Percentiles rank a stretch among this genome's conserved stretches.
Evolutionary conservation across 2,329 filamentous ascomycete species (phyloP).

Genomic region (Cladorrhinum sp.): DNA sequence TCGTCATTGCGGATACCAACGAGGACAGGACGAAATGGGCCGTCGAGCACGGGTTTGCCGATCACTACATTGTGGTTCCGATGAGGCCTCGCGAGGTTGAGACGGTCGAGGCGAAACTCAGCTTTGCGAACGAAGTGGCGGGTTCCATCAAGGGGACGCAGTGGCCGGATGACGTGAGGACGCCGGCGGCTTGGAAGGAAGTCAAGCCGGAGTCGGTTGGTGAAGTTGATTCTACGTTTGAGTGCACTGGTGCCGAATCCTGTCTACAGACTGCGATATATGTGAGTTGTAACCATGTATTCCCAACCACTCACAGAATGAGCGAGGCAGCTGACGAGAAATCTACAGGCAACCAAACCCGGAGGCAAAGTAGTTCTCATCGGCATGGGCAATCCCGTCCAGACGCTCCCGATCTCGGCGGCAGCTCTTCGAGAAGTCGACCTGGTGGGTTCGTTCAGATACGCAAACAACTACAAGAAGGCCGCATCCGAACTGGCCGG

Average conservation of each 20-base stretch:
- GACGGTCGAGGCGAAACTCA: slow-evolving; percentile 52
- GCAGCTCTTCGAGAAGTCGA: slow-evolving; percentile 69
- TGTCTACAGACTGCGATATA: slow-evolving; percentile 75
- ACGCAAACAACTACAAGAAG: slow-evolving; percentile 68
- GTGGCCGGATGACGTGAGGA: slow-evolving; percentile 30
- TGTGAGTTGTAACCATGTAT: slow-evolving; percentile 38
- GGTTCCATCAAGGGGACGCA: slow-evolving; percentile 38
- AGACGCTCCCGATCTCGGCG: slow-evolving; percentile 66
- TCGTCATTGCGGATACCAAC: slow-evolving; percentile 56
- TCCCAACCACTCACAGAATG: neutral
- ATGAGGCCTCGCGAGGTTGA: slow-evolving; percentile 40
- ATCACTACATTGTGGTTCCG: slow-evolving; percentile 50
- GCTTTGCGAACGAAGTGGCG: slow-evolving; percentile 49
- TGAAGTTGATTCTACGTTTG: slow-evolving; percentile 67
- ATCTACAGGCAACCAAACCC: slow-evolving; percentile 51
- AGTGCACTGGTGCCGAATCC: slow-evolving; percentile 75
- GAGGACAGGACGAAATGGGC: slow-evolving; percentile 57
- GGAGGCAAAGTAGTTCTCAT: slow-evolving; percentile 69
- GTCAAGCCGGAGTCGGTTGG: slow-evolving; percentile 44
- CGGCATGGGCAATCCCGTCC: slow-evolving; percentile 69
- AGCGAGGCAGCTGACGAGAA: neutral
- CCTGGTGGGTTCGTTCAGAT: slow-evolving; percentile 68
- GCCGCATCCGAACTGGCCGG: slow-evolving; percentile 51
- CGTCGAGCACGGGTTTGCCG: slow-evolving; percentile 53
- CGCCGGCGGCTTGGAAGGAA: neutral